These are phyloP conservation scores for Sisymbrium altissimum DNA, from an alignment of 345 rosid genomes.

Conservation along the genomic window DNA sequence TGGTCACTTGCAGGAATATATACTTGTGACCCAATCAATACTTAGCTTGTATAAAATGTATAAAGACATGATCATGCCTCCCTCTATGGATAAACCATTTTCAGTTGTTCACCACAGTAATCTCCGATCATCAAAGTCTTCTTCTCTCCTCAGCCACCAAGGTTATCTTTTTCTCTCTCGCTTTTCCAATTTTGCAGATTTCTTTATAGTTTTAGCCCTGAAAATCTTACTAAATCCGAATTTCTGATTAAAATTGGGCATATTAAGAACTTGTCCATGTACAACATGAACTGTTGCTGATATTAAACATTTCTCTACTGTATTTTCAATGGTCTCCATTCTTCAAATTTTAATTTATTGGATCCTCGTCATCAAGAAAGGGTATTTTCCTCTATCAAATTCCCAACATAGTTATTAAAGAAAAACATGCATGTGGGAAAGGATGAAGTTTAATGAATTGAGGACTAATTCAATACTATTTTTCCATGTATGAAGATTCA, in stretches of 20 bases:
- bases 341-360: not conserved
- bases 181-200: not conserved
- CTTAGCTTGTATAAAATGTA: not conserved
- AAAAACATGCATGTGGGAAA: not conserved
- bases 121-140: constrained; percentile 8
- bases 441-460: not conserved
- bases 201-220: not conserved
- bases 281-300: not conserved
- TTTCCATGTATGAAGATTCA: constrained; percentile 1
- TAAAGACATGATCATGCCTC: constrained; percentile 2
- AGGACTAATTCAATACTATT: not conserved
- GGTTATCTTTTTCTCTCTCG: not conserved
- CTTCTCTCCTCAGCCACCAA: constrained; percentile 13
- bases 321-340: not conserved
- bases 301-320: not conserved
- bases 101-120: not conserved
- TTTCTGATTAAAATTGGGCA: not conserved
- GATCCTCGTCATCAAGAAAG: not conserved
- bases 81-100: not conserved
- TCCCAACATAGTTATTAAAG: not conserved
- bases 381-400: not conserved
- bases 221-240: not conserved
- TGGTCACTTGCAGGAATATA: not conserved
- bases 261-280: not conserved
- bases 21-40: not conserved